These are phyloP conservation scores for Thielaviopsis euricoi DNA, from an alignment of 2,329 filamentous ascomycete genomes.

Conservation along the genomic window DNA sequence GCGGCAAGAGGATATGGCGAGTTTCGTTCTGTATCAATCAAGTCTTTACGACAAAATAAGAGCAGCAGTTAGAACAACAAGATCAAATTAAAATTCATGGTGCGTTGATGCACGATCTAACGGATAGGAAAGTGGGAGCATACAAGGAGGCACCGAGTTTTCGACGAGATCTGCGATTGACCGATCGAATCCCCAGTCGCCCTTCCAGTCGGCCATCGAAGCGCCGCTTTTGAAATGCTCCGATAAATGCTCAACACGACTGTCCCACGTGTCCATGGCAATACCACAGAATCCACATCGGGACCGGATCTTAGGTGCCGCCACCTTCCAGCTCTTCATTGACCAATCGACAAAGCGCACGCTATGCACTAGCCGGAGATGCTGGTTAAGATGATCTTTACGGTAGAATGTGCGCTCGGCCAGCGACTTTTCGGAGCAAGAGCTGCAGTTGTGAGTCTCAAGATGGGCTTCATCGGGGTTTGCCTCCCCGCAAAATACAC, in stretches of 20 bases:
- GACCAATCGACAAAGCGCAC: slow-evolving; percentile 46
- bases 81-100: slow-evolving; percentile 22
- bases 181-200: slow-evolving; percentile 50
- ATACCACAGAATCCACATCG: slow-evolving; percentile 50
- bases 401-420: slow-evolving; percentile 49
- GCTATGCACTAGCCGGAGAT: slow-evolving; percentile 44
- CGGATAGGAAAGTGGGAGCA: slow-evolving; percentile 24
- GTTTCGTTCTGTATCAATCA: slow-evolving; percentile 46
- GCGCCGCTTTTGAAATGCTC: slow-evolving; percentile 51
- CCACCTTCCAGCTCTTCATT: slow-evolving; percentile 47
- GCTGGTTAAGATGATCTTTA: slow-evolving; percentile 51
- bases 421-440: slow-evolving; percentile 48
- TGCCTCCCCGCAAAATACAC: slow-evolving; percentile 41
- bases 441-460: slow-evolving; percentile 41
- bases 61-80: not conserved
- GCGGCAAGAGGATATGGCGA: slow-evolving; percentile 38
- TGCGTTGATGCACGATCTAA: slow-evolving; percentile 20
- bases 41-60: slow-evolving; percentile 25
- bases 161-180: slow-evolving; percentile 46
- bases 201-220: slow-evolving; percentile 53
- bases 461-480: slow-evolving; percentile 39
- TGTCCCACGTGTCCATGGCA: slow-evolving; percentile 44
- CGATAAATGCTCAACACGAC: slow-evolving; percentile 45
- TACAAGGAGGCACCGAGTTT: slow-evolving; percentile 50
- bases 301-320: slow-evolving; percentile 43